phyloP scores from a whole-genome alignment of 768 basidiomycete species.

The Lactifluus volemus region DNA sequence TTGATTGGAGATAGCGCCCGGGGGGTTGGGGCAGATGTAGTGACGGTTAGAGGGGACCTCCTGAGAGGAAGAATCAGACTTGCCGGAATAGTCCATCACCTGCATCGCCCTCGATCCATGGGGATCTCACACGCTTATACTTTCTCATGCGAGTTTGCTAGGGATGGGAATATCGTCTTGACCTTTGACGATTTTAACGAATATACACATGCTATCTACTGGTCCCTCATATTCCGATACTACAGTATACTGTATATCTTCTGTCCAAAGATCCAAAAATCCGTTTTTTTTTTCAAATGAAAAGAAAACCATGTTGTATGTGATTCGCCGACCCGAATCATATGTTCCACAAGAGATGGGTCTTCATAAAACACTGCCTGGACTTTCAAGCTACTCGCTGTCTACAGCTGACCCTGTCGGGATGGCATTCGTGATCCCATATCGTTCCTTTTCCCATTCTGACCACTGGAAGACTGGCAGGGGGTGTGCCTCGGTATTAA shows the following conservation, averaged over 20 bases:
- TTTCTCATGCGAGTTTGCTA: too few species aligned
- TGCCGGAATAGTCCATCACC: too few species aligned
- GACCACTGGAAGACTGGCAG: slow-evolving; percentile 65
- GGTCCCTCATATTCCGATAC: neutral
- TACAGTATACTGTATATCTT: neutral
- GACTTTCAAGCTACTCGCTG: neutral
- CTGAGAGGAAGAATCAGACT: too few species aligned
- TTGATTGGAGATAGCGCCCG: too few species aligned
- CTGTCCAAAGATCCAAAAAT: neutral
- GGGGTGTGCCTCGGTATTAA: slow-evolving; percentile 63
- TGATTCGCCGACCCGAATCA: too few species aligned
- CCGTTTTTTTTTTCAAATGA: neutral
- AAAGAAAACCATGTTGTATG: neutral
- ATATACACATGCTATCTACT: neutral
- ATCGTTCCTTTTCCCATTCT: slow-evolving; percentile 37
- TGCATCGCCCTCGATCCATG: too few species aligned
- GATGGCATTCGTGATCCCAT: slow-evolving; percentile 26
- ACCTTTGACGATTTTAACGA: neutral
- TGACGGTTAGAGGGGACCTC: too few species aligned
- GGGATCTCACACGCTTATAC: too few species aligned
- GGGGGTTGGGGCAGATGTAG: too few species aligned
- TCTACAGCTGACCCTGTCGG: neutral
- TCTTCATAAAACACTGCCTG: too few species aligned
- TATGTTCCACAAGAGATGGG: neutral
- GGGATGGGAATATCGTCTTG: too few species aligned